These are phyloP conservation scores for Discostella pseudostelligera DNA, from an alignment of 108 stramenopile species.

Conservation along the genomic window DNA sequence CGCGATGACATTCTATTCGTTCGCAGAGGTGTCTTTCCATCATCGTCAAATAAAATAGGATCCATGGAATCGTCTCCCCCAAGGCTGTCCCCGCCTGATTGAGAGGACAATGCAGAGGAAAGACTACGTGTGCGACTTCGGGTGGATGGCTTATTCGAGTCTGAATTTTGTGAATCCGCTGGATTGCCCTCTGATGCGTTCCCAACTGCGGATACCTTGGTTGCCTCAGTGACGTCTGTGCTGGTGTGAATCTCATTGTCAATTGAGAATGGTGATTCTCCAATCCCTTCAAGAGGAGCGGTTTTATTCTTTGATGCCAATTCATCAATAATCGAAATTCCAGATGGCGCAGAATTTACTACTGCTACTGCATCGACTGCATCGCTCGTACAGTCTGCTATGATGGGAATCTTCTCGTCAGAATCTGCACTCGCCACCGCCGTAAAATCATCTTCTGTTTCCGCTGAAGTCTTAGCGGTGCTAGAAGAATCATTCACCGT, in stretches of 20 bases:
- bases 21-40: conserved; percentile 34
- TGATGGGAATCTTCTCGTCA: too few relatives aligned
- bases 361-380: too few relatives aligned
- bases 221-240: background rate
- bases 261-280: background rate
- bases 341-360: background rate
- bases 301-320: background rate
- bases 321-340: background rate
- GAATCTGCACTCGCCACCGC: too few relatives aligned
- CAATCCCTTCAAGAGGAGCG: background rate
- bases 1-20: conserved; percentile 24
- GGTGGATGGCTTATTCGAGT: conserved; percentile 7
- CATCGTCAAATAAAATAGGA: conserved; percentile 14
- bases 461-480: background rate
- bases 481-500: background rate
- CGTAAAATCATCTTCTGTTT: background rate
- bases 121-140: conserved; percentile 39
- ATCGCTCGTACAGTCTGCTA: too few relatives aligned
- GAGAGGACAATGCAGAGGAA: conserved; percentile 22
- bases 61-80: background rate
- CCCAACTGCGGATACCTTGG: too few relatives aligned
- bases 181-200: too few relatives aligned
- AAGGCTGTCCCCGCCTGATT: conserved; percentile 19
- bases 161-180: conserved; percentile 6
- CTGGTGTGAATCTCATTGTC: background rate